These are phyloP conservation scores for Trichoderma sp. DNA, from an alignment of 2,329 filamentous ascomycete species.

Conservation along the genomic window DNA sequence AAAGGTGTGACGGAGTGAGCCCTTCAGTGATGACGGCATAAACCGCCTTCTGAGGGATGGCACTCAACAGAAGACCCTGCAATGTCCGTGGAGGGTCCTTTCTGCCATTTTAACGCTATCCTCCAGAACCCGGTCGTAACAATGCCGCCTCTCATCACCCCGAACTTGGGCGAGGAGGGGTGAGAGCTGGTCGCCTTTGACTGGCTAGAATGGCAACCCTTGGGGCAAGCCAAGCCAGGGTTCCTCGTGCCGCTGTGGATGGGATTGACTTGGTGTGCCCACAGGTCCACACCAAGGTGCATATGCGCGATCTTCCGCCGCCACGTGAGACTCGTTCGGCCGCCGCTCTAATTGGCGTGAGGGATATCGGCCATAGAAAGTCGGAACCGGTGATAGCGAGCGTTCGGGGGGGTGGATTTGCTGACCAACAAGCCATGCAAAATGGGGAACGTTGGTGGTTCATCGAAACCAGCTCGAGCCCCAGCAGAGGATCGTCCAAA, in stretches of 20 bases:
- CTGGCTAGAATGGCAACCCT: conserved; percentile 22
- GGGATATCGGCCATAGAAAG: conserved; percentile 18
- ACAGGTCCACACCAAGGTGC: conserved; percentile 18
- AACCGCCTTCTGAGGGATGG: not conserved
- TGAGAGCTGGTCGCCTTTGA: conserved; percentile 24
- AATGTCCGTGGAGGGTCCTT: conserved; percentile 4
- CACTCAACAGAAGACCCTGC: not conserved
- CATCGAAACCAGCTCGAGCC: conserved; percentile 5
- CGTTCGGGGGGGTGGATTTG: not conserved
- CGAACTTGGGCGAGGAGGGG: conserved; percentile 18
- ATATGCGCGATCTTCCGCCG: conserved; percentile 36
- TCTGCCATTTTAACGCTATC: conserved; percentile 11
- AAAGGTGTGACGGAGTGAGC: not conserved
- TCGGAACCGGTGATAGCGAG: conserved; percentile 19
- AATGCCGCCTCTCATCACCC: not conserved
- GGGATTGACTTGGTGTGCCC: conserved; percentile 17
- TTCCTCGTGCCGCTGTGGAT: conserved; percentile 30
- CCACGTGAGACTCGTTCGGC: conserved; percentile 31
- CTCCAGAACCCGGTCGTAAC: not conserved
- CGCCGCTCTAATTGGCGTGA: conserved; percentile 16
- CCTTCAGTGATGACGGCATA: conserved; percentile 4
- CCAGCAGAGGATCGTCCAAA: conserved; percentile 5
- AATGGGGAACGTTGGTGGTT: conserved; percentile 12
- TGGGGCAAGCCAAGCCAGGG: conserved; percentile 26
- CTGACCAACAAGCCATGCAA: conserved; percentile 12